Evolutionary conservation across 1,284 basidiomycete genomes (phyloP).

Genomic region (Ustilago tritici): DNA sequence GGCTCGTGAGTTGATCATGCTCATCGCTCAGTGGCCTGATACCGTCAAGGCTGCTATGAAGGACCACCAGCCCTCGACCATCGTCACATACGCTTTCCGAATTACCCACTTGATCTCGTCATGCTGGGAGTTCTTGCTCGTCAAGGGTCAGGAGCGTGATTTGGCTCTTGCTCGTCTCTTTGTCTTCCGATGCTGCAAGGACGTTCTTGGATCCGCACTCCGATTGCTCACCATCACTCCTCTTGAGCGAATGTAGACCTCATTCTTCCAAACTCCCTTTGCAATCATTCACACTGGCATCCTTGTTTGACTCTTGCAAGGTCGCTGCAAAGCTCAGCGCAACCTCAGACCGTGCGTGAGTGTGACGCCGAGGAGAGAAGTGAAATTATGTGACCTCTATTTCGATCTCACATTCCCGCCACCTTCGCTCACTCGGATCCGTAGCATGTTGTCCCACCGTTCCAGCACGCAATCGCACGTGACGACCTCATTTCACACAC

Average conservation of each 20-base stretch:
- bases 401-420: too few relatives aligned
- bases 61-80: slow-evolving; percentile 88
- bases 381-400: too few relatives aligned
- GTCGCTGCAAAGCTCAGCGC: too few relatives aligned
- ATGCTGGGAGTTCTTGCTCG: slow-evolving; percentile 88
- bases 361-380: too few relatives aligned
- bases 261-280: too few relatives aligned
- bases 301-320: too few relatives aligned
- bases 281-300: too few relatives aligned
- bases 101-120: slow-evolving; percentile 84
- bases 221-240: slow-evolving; percentile 85
- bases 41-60: slow-evolving; percentile 86
- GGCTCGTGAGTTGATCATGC: slow-evolving; percentile 86
- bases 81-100: slow-evolving; percentile 82
- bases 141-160: slow-evolving; percentile 79
- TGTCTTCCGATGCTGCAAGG: slow-evolving; percentile 87
- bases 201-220: slow-evolving; percentile 88
- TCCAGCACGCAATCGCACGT: too few relatives aligned
- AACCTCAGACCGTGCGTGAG: too few relatives aligned
- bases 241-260: slow-evolving; percentile 82
- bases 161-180: slow-evolving; percentile 89
- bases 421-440: too few relatives aligned
- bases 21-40: slow-evolving; percentile 90
- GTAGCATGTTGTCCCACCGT: too few relatives aligned
- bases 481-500: too few relatives aligned